Evolutionary conservation across 2,329 filamentous ascomycete genomes (phyloP).

Genomic region (Colletotrichum sp.): DNA sequence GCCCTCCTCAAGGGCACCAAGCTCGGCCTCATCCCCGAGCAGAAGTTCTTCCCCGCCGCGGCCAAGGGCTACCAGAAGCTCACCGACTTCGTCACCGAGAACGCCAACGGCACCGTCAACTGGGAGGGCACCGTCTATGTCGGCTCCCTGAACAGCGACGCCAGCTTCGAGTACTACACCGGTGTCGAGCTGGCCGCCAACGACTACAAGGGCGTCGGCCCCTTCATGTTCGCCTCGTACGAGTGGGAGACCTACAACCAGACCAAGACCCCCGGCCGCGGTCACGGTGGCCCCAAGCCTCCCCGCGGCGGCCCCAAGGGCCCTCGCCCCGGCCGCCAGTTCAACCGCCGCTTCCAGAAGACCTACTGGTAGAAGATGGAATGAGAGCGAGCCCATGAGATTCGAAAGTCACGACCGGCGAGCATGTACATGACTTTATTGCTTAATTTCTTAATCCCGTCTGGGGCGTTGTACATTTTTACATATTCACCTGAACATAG

Average conservation of each 20-base stretch:
- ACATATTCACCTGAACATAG: neutral
- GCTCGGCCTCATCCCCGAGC: slow-evolving; percentile 36
- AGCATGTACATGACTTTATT: slow-evolving; percentile 14
- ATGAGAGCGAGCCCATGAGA: neutral
- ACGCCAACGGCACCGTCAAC: slow-evolving; percentile 52
- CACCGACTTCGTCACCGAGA: slow-evolving; percentile 49
- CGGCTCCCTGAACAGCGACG: slow-evolving; percentile 54
- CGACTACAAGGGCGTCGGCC: slow-evolving; percentile 25
- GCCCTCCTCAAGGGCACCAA: slow-evolving; percentile 42
- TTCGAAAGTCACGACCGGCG: neutral
- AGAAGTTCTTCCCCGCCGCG: slow-evolving; percentile 41
- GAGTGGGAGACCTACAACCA: slow-evolving; percentile 25
- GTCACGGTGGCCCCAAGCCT: neutral
- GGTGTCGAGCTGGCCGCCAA: slow-evolving; percentile 10
- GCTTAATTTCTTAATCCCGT: slow-evolving; percentile 4
- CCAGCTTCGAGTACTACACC: slow-evolving; percentile 46
- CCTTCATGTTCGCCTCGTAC: slow-evolving; percentile 25
- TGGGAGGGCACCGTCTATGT: slow-evolving; percentile 59
- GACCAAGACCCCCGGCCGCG: neutral
- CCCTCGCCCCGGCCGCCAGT: neutral
- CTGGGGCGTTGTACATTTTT: neutral
- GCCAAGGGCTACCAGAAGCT: slow-evolving; percentile 40
- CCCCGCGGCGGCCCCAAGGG: neutral
- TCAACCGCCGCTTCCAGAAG: slow-evolving; percentile 10
- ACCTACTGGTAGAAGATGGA: neutral